phyloP scores from a whole-genome alignment of 192 early-diverging fungal genomes.

The Coemansia sp. region DNA sequence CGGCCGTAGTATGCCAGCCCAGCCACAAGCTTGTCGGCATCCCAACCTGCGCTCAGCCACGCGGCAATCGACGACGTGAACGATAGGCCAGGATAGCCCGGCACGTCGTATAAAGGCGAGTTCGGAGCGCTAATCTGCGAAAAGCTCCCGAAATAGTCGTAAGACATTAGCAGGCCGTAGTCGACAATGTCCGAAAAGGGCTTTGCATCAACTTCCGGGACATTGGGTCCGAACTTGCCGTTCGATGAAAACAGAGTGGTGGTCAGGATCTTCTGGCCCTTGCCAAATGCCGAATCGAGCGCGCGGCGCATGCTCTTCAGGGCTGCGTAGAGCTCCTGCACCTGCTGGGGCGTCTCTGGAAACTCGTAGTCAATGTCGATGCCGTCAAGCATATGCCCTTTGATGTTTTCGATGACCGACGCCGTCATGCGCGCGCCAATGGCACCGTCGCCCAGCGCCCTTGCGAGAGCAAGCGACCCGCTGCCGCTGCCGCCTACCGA shows the following conservation, averaged over 20 bases:
- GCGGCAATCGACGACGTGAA: constrained; percentile 53
- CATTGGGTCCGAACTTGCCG: constrained; percentile 54
- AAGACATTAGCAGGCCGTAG: constrained; percentile 70
- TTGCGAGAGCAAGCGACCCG: constrained; percentile 59
- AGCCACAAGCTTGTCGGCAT: constrained; percentile 58
- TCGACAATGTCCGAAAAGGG: constrained; percentile 61
- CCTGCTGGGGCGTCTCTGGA: constrained; percentile 57
- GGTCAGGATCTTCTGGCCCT: constrained; percentile 56
- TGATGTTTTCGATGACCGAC: constrained; percentile 41
- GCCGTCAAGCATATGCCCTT: constrained; percentile 57
- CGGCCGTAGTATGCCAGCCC: constrained; percentile 68
- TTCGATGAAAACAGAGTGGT: constrained; percentile 58
- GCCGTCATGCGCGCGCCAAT: constrained; percentile 36
- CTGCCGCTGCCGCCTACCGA: constrained; percentile 69
- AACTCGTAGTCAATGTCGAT: constrained; percentile 65
- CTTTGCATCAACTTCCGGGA: constrained; percentile 54
- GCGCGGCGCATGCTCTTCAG: constrained; percentile 56
- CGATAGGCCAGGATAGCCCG: constrained; percentile 37
- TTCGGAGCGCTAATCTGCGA: constrained; percentile 54
- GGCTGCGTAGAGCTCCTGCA: constrained; percentile 56
- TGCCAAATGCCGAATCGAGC: constrained; percentile 53
- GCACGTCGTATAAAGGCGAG: constrained; percentile 52
- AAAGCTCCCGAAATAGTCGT: constrained; percentile 64
- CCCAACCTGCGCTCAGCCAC: constrained; percentile 60
- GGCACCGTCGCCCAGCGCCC: constrained; percentile 39